These are phyloP conservation scores for Eucalyptus guilfoylei DNA, from an alignment of 345 rosid genomes.

Conservation along the genomic window DNA sequence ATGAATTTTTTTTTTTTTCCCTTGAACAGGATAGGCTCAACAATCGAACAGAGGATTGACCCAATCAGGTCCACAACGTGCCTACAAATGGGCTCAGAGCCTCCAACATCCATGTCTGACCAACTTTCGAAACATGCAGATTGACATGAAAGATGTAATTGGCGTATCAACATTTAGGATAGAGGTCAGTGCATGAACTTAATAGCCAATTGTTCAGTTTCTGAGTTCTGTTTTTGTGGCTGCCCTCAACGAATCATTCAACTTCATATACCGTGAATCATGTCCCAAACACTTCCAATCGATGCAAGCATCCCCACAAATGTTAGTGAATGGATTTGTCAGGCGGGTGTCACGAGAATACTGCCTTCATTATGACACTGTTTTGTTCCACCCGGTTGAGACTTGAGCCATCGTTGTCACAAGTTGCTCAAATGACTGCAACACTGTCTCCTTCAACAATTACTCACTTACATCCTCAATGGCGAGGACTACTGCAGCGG, in stretches of 20 bases:
- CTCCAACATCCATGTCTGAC: neutral
- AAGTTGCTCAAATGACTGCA: neutral
- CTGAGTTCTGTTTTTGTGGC: neutral
- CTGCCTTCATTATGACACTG: neutral
- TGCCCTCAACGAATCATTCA: neutral
- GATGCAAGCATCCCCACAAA: neutral
- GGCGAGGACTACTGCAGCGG: neutral
- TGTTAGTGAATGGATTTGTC: neutral
- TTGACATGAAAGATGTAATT: neutral
- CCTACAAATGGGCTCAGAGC: neutral
- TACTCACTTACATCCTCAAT: neutral
- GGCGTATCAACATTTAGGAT: neutral
- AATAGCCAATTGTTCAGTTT: neutral
- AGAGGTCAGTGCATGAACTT: neutral
- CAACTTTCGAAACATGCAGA: neutral
- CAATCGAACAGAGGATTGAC: neutral
- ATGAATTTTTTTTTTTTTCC: neutral
- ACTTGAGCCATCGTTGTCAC: neutral
- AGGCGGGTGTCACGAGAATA: fast-evolving
- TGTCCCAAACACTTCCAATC: neutral
- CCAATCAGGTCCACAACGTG: neutral
- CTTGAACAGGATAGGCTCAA: neutral
- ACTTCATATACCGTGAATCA: neutral
- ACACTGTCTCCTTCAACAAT: neutral
- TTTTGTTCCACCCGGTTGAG: neutral